Percentiles rank a stretch among this genome's conserved stretches.
Evolutionary conservation across 495 filamentous ascomycete genomes (phyloP).

Genomic region (Lindgomyces ingoldianus): DNA sequence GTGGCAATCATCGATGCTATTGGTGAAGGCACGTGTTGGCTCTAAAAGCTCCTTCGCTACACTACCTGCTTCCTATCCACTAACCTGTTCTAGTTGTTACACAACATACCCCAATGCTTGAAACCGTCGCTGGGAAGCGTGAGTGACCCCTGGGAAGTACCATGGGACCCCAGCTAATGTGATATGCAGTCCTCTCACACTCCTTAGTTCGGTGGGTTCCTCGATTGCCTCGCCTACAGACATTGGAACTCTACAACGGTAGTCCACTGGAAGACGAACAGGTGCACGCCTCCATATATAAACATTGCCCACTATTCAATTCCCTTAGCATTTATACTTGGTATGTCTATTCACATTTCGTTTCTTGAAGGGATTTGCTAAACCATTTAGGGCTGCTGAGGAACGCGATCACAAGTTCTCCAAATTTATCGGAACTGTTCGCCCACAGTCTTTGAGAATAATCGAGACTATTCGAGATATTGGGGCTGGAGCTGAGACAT

Average conservation of each 20-base stretch:
- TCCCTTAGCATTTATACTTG: constrained; percentile 60
- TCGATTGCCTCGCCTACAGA: constrained; percentile 49
- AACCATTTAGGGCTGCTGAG: constrained; percentile 33
- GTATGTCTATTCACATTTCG: constrained; percentile 36
- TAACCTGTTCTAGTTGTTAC: constrained; percentile 48
- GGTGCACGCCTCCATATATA: constrained; percentile 53
- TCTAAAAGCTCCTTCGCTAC: not conserved
- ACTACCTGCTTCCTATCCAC: not conserved
- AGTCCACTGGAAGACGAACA: constrained; percentile 55
- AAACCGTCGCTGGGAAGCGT: constrained; percentile 53
- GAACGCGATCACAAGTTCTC: constrained; percentile 58
- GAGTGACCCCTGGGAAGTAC: constrained; percentile 36
- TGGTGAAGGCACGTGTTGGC: constrained; percentile 46
- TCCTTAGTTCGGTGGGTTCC: constrained; percentile 52
- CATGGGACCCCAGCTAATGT: no score
- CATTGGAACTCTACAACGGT: constrained; percentile 60
- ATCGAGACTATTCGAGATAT: constrained; percentile 60
- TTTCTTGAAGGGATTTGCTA: not conserved
- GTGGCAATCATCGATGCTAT: constrained; percentile 44
- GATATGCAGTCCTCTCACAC: constrained; percentile 48
- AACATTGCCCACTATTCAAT: constrained; percentile 63
- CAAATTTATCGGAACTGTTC: constrained; percentile 58
- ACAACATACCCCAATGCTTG: constrained; percentile 54
- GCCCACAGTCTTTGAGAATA: constrained; percentile 58
- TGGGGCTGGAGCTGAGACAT: constrained; percentile 55